These are phyloP conservation scores for Gossypium rotundifolium DNA, from an alignment of 345 rosid genomes.

Conservation along the genomic window DNA sequence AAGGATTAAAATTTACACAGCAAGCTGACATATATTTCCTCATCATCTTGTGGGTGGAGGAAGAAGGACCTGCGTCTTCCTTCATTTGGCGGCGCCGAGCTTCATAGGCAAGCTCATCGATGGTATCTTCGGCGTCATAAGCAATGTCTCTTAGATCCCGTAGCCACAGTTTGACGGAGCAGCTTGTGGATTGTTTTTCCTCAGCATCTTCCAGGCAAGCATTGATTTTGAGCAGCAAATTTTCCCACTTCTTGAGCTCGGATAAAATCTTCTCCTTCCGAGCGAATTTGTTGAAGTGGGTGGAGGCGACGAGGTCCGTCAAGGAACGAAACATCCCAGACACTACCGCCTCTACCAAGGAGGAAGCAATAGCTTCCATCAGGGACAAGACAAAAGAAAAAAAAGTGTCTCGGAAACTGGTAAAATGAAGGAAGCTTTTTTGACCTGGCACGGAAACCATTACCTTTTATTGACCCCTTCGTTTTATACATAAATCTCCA, in stretches of 20 bases:
- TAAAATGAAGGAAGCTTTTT: no score
- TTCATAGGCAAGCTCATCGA: slow-evolving; percentile 17
- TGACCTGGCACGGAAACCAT: no score
- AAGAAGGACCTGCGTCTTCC: not conserved
- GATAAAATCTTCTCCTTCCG: not conserved
- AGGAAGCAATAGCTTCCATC: not conserved
- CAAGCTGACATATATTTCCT: not conserved
- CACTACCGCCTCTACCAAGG: not conserved
- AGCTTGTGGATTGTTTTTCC: not conserved
- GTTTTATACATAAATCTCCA: no score
- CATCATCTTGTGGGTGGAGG: not conserved
- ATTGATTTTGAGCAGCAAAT: not conserved
- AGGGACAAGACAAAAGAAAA: not conserved
- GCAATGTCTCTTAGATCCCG: slow-evolving; percentile 18
- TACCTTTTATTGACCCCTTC: no score
- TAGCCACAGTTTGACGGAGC: slow-evolving; percentile 12
- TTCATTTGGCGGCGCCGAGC: not conserved
- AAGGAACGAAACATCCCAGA: not conserved
- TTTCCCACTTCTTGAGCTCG: slow-evolving; percentile 17
- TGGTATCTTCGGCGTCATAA: slow-evolving; percentile 18
- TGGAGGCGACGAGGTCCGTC: not conserved
- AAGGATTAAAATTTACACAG: not conserved
- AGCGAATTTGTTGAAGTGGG: not conserved
- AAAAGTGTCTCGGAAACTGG: no score
- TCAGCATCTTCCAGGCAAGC: slow-evolving; percentile 9